A percentile compares a stretch with the other conserved stretches of the same genome.
These are phyloP conservation scores for Tuber calosporum DNA, from an alignment of 495 filamentous ascomycete genomes.

Conservation along the genomic window DNA sequence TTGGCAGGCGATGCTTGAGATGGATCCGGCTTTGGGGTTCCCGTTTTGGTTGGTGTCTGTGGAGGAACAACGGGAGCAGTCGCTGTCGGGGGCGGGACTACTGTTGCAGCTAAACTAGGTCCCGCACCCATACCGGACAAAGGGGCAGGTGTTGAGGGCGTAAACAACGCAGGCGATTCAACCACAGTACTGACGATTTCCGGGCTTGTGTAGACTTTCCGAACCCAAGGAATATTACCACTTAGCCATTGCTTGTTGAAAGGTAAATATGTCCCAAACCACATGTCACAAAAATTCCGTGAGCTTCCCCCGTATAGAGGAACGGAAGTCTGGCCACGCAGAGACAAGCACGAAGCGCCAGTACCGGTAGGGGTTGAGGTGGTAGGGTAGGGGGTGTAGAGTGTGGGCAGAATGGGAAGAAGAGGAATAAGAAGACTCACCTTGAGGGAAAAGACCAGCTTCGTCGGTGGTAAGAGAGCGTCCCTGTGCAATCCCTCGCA, in stretches of 20 bases:
- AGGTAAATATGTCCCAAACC: neutral
- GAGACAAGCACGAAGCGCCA: neutral
- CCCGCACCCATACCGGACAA: conserved; percentile 9
- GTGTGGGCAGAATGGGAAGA: conserved; percentile 7
- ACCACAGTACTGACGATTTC: conserved; percentile 16
- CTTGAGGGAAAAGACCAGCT: conserved; percentile 39
- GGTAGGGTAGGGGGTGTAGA: neutral
- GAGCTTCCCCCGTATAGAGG: neutral
- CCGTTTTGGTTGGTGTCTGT: conserved; percentile 12
- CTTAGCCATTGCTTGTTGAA: conserved; percentile 4
- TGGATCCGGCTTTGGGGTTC: conserved; percentile 7
- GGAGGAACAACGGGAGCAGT: conserved; percentile 14
- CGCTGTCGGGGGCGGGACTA: conserved; percentile 12
- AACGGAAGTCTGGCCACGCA: neutral
- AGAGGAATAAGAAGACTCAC: conserved; percentile 21
- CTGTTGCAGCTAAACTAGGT: conserved; percentile 12
- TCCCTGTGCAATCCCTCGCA: conserved; percentile 25
- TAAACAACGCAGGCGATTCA: conserved; percentile 25
- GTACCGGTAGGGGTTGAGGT: neutral
- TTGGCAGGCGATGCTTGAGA: conserved; percentile 24
- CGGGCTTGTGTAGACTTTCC: conserved; percentile 35
- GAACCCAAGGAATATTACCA: conserved; percentile 11
- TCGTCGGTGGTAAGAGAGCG: conserved; percentile 34
- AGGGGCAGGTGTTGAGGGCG: conserved; percentile 15
- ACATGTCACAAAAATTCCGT: neutral